Evolutionary conservation across 2,329 filamentous ascomycete genomes (phyloP), one percentile per base, ranked within the genome.

Genomic region (Colletotrichum siamense): DNA sequence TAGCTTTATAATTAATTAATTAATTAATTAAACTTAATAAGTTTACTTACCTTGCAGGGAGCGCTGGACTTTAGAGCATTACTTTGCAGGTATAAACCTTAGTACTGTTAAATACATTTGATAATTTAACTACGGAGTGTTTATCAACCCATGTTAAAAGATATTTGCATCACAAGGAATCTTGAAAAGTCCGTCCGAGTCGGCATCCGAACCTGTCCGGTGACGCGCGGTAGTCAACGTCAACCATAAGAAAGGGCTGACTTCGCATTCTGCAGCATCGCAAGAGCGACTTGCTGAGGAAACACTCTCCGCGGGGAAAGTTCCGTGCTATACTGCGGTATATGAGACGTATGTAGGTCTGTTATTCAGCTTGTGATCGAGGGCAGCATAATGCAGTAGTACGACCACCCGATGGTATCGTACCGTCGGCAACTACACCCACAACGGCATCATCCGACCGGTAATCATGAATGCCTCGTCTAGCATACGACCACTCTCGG

Each of bases 111-210:
- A n/a, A n/a, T n/a, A n/a, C 8, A 2, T n/a, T 10, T n/a, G 39
- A 44, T n/a, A 44, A 44, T n/a, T 4, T n/a, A 44, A 44, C 0
- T 3, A n/a, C 1, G 18, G 5, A 6, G 18, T n/a, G 0, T 0
- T 10, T n/a, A 0, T 44, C 18, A 44, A n/a, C 5, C 5, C 5
- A 10, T 10, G 0, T 3, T 0, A 3, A 2, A 44, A n/a, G 18
- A 10, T 44, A 1, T 44, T 44, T 44, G 4, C 1, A 0, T 44
- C 39, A 44, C 1, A 3, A 10, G 18, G 2, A n/a, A 44, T 44
- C 3, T 0, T 4, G 39, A 44, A 44, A 44, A n/a, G 1, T 44
- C 39, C 39, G 39, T 44, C 39, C 39, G 18, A 44, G 8, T 44
- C 39, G 39, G 39, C 39, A 44, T 44, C 39, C 39, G 39, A 44